These are phyloP conservation scores for Teratosphaeria nubilosa DNA, from an alignment of 2,329 filamentous ascomycete genomes.

Conservation along the genomic window DNA sequence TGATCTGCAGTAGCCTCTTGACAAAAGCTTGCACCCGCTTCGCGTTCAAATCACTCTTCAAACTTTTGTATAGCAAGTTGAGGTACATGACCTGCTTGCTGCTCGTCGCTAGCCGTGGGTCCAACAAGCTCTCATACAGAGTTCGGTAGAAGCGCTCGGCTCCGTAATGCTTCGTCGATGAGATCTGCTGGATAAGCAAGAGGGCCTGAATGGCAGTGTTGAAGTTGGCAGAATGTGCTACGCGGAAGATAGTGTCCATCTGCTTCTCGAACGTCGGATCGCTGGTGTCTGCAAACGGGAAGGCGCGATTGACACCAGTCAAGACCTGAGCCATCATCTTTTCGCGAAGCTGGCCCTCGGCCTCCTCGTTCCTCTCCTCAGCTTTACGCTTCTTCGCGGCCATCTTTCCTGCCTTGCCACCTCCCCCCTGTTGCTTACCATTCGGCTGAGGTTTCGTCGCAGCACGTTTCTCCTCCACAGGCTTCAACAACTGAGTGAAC, in stretches of 20 bases:
- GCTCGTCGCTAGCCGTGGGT: conserved; percentile 76
- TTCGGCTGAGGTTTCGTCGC: neutral
- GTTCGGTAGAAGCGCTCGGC: conserved; percentile 91
- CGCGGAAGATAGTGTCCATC: conserved; percentile 85
- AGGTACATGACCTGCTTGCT: conserved; percentile 95
- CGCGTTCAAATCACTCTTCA: conserved; percentile 83
- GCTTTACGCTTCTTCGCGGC: conserved; percentile 38
- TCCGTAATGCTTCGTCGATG: conserved; percentile 66
- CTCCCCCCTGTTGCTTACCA: conserved; percentile 40
- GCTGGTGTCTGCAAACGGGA: conserved; percentile 80
- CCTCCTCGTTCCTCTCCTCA: conserved; percentile 27
- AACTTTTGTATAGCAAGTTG: conserved; percentile 76
- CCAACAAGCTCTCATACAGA: conserved; percentile 86
- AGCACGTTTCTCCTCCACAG: conserved; percentile 26
- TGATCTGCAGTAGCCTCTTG: conserved; percentile 80
- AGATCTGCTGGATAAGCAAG: conserved; percentile 88
- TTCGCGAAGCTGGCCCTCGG: conserved; percentile 59
- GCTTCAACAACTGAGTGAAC: conserved; percentile 74
- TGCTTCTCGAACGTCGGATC: conserved; percentile 74
- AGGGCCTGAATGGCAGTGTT: conserved; percentile 96
- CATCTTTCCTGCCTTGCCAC: conserved; percentile 43
- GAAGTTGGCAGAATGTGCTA: conserved; percentile 97
- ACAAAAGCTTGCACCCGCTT: conserved; percentile 92
- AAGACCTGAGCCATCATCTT: conserved; percentile 87
- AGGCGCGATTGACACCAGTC: conserved; percentile 89